Percentiles rank a stretch among this genome's conserved stretches.
Evolutionary conservation across 495 filamentous ascomycete species (phyloP).

Genomic region (Aspergillus saccharolyticus): DNA sequence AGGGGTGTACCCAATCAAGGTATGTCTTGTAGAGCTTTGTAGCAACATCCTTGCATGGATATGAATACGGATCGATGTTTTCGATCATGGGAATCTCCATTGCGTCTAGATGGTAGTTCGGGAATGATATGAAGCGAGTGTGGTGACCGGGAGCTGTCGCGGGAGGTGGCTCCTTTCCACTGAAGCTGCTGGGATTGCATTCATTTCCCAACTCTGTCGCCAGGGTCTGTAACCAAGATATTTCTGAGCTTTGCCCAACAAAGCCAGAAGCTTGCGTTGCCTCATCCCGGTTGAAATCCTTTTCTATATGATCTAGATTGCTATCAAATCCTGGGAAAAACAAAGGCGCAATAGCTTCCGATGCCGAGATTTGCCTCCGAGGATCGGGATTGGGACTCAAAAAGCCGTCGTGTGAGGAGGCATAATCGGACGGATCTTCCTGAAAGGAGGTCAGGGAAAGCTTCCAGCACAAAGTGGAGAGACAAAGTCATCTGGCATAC

Average conservation of each 20-base stretch:
- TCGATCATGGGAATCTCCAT: conserved; percentile 40
- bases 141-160: conserved; percentile 22
- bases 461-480: neutral
- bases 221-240: conserved; percentile 53
- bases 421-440: conserved; percentile 1
- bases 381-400: conserved; percentile 8
- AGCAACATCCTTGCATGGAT: conserved; percentile 49
- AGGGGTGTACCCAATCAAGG: conserved; percentile 52
- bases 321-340: conserved; percentile 23
- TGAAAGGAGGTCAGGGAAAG: neutral
- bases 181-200: conserved; percentile 22
- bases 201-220: conserved; percentile 31
- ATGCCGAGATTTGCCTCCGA: conserved; percentile 2
- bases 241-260: conserved; percentile 57
- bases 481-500: conserved; percentile 20
- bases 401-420: conserved; percentile 16
- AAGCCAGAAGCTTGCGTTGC: conserved; percentile 46
- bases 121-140: conserved; percentile 27
- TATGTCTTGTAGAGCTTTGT: conserved; percentile 54
- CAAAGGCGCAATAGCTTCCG: conserved; percentile 21
- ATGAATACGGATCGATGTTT: conserved; percentile 41
- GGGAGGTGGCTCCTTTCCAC: conserved; percentile 22
- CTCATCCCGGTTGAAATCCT: conserved; percentile 54
- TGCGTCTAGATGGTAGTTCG: conserved; percentile 49
- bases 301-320: conserved; percentile 49